A percentile compares a stretch with the other conserved stretches of the same genome.
These are phyloP conservation scores for Keithomyces neogunnii DNA, from an alignment of 2,329 filamentous ascomycete genomes.

Conservation along the genomic window DNA sequence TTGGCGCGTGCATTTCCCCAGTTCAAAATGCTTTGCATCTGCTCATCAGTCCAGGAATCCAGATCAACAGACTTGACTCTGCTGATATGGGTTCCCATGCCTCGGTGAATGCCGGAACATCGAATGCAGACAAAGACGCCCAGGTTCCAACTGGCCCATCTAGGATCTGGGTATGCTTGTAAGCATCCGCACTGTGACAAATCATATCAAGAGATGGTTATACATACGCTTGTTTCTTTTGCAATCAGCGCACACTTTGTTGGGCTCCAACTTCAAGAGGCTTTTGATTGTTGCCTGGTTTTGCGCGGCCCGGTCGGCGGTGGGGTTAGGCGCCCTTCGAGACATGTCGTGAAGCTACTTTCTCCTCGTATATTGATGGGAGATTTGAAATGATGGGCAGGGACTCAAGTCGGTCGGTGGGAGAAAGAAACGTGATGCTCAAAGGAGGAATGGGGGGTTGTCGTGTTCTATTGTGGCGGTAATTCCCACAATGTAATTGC, in stretches of 20 bases:
- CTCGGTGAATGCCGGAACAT: constrained; percentile 95
- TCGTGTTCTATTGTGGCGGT: constrained; percentile 1
- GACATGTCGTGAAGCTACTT: constrained; percentile 49
- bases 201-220: not conserved
- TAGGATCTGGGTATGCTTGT: constrained; percentile 56
- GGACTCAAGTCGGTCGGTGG: not conserved
- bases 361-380: not conserved
- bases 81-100: constrained; percentile 98
- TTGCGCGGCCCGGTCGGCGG: constrained; percentile 80
- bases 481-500: constrained; percentile 3
- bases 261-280: constrained; percentile 85
- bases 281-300: constrained; percentile 93
- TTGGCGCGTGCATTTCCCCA: constrained; percentile 97
- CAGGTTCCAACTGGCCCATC: constrained; percentile 99
- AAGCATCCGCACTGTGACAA: no score
- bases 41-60: constrained; percentile 97
- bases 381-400: not conserved
- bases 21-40: constrained; percentile 83
- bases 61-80: constrained; percentile 97
- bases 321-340: constrained; percentile 66
- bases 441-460: constrained; percentile 1
- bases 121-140: constrained; percentile 97
- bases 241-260: constrained; percentile 97
- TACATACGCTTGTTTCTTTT: constrained; percentile 92
- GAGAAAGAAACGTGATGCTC: not conserved